Conservation (phyloP, 129 eudicot species). For the Artemisia argyi region DNA sequence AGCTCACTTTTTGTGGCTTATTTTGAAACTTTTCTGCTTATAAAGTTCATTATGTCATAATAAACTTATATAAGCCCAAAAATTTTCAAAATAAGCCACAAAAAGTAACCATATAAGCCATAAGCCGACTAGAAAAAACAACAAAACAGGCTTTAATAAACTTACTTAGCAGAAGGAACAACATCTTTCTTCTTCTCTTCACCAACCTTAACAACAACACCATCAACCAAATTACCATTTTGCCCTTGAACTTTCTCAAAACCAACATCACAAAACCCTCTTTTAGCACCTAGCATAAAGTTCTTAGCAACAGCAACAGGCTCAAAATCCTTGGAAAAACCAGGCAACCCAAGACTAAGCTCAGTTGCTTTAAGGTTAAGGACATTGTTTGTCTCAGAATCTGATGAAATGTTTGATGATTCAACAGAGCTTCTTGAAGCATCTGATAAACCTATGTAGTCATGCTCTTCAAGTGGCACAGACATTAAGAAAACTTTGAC, state of each 20-base stretch:
- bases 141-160: neutral
- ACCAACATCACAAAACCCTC: constrained; percentile 79
- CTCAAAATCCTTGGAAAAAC: constrained; percentile 50
- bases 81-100: no score
- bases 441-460: constrained; percentile 80
- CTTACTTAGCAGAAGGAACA: constrained; percentile 80
- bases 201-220: constrained; percentile 35
- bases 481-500: constrained; percentile 51
- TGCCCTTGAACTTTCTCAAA: constrained; percentile 31
- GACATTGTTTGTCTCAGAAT: constrained; percentile 33
- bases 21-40: no score
- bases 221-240: constrained; percentile 22
- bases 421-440: constrained; percentile 47
- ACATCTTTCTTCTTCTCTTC: constrained; percentile 43
- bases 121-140: no score
- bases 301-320: constrained; percentile 26
- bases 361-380: constrained; percentile 79
- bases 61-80: no score
- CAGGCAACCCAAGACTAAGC: constrained; percentile 93
- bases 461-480: constrained; percentile 74
- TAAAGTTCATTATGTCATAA: no score
- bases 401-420: constrained; percentile 31
- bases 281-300: constrained; percentile 65
- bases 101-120: no score
- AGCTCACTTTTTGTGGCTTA: no score